phyloP scores from a whole-genome alignment of 2,329 filamentous ascomycete species.

The Lecanicillium sp. region DNA sequence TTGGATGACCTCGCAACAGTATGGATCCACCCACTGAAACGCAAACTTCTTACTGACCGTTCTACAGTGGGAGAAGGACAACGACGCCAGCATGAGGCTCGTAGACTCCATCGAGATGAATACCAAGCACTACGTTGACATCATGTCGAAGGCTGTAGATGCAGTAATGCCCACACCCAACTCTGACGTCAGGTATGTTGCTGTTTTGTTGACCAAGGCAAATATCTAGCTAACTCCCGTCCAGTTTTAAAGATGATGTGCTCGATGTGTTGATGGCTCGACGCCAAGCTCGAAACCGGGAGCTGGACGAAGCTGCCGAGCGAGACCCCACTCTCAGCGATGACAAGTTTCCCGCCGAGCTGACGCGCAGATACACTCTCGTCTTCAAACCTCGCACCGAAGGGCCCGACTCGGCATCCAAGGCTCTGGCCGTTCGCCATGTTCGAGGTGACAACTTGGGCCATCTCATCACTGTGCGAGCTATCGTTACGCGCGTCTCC shows the following conservation, averaged over 20 bases:
- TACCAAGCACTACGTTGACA: constrained; percentile 90
- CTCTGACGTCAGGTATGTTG: constrained; percentile 63
- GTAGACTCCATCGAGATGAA: constrained; percentile 84
- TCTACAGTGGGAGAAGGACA: constrained; percentile 63
- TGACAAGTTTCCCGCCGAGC: constrained; percentile 81
- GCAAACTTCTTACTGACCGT: background rate
- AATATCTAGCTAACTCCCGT: constrained; percentile 10
- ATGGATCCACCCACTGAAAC: constrained; percentile 22
- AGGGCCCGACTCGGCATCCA: constrained; percentile 53
- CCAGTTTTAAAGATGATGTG: constrained; percentile 94
- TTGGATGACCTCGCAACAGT: constrained; percentile 78
- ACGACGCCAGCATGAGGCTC: constrained; percentile 62
- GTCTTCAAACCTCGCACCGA: constrained; percentile 90
- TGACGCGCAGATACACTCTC: constrained; percentile 88
- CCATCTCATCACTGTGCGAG: constrained; percentile 85
- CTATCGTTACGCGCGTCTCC: constrained; percentile 90
- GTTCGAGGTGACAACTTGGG: constrained; percentile 90
- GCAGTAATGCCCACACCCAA: constrained; percentile 73
- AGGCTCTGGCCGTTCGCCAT: constrained; percentile 80
- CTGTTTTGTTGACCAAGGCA: background rate
- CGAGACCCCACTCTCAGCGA: constrained; percentile 58
- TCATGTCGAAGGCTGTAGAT: constrained; percentile 83
- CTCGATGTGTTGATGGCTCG: constrained; percentile 95
- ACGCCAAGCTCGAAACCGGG: constrained; percentile 77
- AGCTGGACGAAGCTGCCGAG: constrained; percentile 60